Evolutionary conservation across 495 filamentous ascomycete species (phyloP).

Genomic region (Lepidopterella palustris): DNA sequence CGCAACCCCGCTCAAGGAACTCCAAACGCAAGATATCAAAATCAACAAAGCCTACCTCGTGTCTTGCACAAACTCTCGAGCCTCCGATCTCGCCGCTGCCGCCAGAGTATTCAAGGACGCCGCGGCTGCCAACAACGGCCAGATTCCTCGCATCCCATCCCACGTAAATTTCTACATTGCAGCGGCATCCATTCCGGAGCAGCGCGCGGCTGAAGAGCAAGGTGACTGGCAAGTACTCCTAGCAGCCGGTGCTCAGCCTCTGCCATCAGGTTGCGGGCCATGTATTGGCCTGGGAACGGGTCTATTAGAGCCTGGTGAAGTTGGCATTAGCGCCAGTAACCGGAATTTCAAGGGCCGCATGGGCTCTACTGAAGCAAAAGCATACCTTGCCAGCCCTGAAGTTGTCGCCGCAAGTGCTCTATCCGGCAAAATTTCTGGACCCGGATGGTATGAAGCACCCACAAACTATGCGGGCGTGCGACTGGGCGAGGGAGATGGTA

Average conservation of each 20-base stretch:
- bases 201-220: constrained; percentile 65
- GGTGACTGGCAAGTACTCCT: constrained; percentile 87
- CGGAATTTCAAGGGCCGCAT: constrained; percentile 93
- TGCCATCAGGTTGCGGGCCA: constrained; percentile 77
- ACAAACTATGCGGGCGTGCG: constrained; percentile 59
- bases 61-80: constrained; percentile 83
- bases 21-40: constrained; percentile 64
- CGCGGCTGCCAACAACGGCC: constrained; percentile 46
- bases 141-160: constrained; percentile 65
- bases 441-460: constrained; percentile 72
- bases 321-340: constrained; percentile 84
- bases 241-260: constrained; percentile 66
- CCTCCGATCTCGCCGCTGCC: constrained; percentile 75
- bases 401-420: constrained; percentile 87
- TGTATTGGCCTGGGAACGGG: constrained; percentile 89
- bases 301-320: constrained; percentile 74
- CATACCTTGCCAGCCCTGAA: constrained; percentile 85
- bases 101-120: constrained; percentile 83
- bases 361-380: constrained; percentile 74
- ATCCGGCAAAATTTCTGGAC: constrained; percentile 67
- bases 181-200: constrained; percentile 77
- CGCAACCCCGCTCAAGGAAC: constrained; percentile 68
- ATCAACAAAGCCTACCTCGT: constrained; percentile 86
- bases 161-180: constrained; percentile 88
- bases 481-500: constrained; percentile 64